phyloP scores from a whole-genome alignment of 179 eudicot genomes.

The Amaranthus tricolor region DNA sequence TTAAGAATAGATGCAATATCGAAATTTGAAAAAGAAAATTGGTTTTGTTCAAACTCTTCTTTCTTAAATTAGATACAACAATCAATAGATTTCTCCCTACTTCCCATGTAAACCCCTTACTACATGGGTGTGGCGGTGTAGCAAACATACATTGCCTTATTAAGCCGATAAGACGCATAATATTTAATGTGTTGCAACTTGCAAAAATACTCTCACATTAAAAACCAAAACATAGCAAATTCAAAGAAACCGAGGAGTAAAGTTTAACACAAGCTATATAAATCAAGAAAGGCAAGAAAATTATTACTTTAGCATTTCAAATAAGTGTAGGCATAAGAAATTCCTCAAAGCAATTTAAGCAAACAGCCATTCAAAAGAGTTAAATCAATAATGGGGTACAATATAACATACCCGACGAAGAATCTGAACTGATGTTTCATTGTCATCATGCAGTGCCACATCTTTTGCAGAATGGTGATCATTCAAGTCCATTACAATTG shows the following conservation, averaged over 20 bases:
- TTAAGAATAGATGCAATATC: background rate
- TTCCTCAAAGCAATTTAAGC: background rate
- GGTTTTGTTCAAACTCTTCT: background rate
- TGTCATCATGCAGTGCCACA: conserved; percentile 44
- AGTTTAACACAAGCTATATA: too few species aligned
- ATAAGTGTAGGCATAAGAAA: background rate
- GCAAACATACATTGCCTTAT: conserved; percentile 1
- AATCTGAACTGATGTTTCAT: conserved; percentile 61
- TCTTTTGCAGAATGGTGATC: conserved; percentile 49
- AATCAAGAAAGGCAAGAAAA: background rate
- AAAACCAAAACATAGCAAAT: too few species aligned
- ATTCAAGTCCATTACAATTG: conserved; percentile 47
- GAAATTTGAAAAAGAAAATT: background rate
- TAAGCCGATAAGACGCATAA: background rate
- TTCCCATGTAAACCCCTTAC: background rate
- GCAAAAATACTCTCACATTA: too few species aligned
- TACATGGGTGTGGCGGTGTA: background rate
- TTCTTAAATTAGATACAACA: background rate
- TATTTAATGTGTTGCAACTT: background rate
- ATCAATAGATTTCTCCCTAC: background rate
- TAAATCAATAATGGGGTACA: background rate
- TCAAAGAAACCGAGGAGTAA: too few species aligned
- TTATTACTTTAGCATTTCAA: background rate
- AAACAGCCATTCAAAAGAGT: background rate
- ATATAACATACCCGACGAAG: conserved; percentile 58